Percentiles rank a stretch among this genome's conserved stretches.
phyloP scores from a whole-genome alignment of 768 basidiomycete genomes.

The Mycena crocata region DNA sequence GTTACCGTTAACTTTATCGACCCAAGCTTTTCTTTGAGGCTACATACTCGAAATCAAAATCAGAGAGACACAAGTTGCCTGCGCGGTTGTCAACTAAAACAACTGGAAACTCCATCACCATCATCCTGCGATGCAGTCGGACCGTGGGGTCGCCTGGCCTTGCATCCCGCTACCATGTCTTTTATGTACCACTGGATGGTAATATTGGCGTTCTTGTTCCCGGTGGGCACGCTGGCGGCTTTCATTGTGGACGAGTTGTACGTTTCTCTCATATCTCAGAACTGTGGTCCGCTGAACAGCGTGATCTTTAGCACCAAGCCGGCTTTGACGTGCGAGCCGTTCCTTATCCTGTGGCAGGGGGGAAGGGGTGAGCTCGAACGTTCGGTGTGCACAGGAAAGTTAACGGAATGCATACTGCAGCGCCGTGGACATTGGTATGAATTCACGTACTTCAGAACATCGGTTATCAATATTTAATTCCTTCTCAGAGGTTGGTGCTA shows the following conservation, averaged over 20 bases:
- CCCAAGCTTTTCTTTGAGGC: too few species aligned
- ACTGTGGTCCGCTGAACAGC: neutral
- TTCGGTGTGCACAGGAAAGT: neutral
- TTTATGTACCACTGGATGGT: conserved; percentile 24
- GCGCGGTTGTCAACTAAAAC: neutral
- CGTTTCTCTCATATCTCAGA: neutral
- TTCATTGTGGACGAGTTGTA: conserved; percentile 28
- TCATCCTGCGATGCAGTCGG: neutral
- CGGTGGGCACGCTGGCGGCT: conserved; percentile 13
- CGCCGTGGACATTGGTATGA: conserved; percentile 29
- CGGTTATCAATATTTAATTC: too few species aligned
- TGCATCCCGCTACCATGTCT: conserved; percentile 14
- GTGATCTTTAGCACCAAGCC: conserved; percentile 10
- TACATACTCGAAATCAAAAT: too few species aligned
- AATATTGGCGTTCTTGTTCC: conserved; percentile 11
- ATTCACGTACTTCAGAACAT: too few species aligned
- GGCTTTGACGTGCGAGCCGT: conserved; percentile 22
- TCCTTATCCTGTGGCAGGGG: conserved; percentile 29
- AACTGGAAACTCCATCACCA: neutral
- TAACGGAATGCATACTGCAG: neutral
- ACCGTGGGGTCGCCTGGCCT: neutral
- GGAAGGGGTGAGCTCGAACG: conserved; percentile 12
- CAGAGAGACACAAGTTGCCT: neutral
- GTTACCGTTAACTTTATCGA: neutral
- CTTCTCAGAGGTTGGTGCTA: conserved; percentile 9